Evolutionary conservation across 169 alveolate species (phyloP).

Genomic region (Cryptosporidium sp.): DNA sequence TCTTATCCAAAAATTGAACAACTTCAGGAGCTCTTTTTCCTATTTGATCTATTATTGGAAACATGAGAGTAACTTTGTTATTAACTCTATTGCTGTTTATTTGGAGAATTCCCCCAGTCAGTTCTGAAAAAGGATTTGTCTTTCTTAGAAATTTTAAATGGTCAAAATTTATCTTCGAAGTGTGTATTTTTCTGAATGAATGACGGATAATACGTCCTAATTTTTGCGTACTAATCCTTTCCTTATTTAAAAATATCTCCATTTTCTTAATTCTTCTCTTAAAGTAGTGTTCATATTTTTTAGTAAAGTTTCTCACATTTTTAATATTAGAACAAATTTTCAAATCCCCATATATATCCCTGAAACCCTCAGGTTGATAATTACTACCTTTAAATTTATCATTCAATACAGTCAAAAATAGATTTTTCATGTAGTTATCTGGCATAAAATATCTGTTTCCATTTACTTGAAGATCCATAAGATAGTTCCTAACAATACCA

Average conservation of each 20-base stretch:
- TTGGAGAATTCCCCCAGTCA: conserved; percentile 36
- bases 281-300: not conserved
- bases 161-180: not conserved
- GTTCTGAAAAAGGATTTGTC: conserved; percentile 15
- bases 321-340: not conserved
- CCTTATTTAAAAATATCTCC: not conserved
- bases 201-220: not conserved
- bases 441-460: conserved; percentile 56
- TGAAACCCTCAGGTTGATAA: not conserved
- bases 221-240: not conserved
- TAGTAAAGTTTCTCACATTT: not conserved
- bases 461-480: not conserved
- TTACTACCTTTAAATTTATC: not conserved
- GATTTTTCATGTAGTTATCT: conserved; percentile 21
- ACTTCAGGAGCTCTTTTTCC: not conserved
- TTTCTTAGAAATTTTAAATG: not conserved
- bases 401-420: conserved; percentile 44
- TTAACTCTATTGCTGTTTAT: conserved; percentile 24
- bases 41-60: conserved; percentile 9
- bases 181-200: conserved; percentile 9
- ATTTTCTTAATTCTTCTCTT: conserved; percentile 8
- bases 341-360: conserved; percentile 42
- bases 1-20: not conserved
- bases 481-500: not conserved
- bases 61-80: conserved; percentile 19